Evolutionary conservation across 768 basidiomycete species (phyloP).

Genomic region (Mycena crocata): DNA sequence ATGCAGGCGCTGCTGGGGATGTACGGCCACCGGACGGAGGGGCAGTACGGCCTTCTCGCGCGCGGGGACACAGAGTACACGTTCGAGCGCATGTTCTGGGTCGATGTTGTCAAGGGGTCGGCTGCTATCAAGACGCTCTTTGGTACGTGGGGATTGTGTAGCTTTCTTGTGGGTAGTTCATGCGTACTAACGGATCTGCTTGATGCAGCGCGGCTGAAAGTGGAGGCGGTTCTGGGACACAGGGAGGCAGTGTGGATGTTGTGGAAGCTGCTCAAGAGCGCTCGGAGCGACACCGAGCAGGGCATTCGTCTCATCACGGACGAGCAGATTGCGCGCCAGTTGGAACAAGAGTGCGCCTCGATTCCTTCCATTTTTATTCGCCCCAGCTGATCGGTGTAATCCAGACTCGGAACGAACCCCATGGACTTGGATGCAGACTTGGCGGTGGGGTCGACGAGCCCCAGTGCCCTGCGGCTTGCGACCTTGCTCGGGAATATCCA

Average conservation of each 20-base stretch:
- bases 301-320: not conserved
- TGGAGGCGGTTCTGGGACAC: not conserved
- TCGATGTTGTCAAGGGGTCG: not conserved
- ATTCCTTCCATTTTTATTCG: not conserved
- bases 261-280: not conserved
- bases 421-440: not conserved
- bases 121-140: not conserved
- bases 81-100: not conserved
- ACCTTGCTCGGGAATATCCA: not conserved
- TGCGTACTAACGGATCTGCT: no score
- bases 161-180: not conserved
- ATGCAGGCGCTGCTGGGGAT: not conserved
- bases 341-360: not conserved
- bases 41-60: not conserved
- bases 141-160: not conserved
- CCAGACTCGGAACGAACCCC: not conserved
- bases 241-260: conserved; percentile 3
- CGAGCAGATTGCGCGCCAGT: not conserved
- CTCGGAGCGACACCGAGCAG: not conserved
- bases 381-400: not conserved
- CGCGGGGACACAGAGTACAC: not conserved
- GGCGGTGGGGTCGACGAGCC: not conserved
- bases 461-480: not conserved
- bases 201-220: not conserved
- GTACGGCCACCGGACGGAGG: not conserved